Conservation (phyloP, 768 basidiomycete species). For the Daedalea quercina region DNA sequence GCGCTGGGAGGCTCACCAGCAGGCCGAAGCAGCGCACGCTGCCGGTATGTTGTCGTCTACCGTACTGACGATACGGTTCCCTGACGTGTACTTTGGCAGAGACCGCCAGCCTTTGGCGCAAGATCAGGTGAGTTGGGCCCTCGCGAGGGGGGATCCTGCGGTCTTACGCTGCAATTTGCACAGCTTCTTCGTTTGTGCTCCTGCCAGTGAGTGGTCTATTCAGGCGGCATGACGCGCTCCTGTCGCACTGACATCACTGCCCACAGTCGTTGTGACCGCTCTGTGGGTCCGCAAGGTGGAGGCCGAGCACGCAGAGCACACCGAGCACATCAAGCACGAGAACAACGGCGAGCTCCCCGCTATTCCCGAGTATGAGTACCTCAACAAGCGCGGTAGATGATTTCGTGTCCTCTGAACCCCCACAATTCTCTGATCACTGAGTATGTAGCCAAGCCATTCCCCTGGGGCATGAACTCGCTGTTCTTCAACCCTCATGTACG, state of each 20-base stretch:
- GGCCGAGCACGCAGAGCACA: slow-evolving; percentile 62
- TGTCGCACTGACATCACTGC: slow-evolving; percentile 1
- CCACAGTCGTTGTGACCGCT: slow-evolving; percentile 19
- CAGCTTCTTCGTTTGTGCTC: slow-evolving; percentile 72
- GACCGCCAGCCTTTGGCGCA: slow-evolving; percentile 78
- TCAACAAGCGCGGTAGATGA: slow-evolving; percentile 53
- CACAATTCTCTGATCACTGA: not conserved
- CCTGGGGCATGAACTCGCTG: slow-evolving; percentile 79
- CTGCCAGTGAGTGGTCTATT: slow-evolving; percentile 50
- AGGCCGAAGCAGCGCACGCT: slow-evolving; percentile 16
- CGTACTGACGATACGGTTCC: not conserved
- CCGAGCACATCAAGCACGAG: slow-evolving; percentile 63
- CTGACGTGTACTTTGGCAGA: slow-evolving; percentile 35
- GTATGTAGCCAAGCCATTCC: slow-evolving; percentile 50
- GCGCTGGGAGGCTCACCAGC: slow-evolving; percentile 16
- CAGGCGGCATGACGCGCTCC: not conserved
- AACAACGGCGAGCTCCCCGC: slow-evolving; percentile 69
- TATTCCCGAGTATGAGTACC: slow-evolving; percentile 64
- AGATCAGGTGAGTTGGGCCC: slow-evolving; percentile 61
- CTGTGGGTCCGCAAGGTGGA: slow-evolving; percentile 48
- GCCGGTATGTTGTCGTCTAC: slow-evolving; percentile 10
- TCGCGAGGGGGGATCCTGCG: no score
- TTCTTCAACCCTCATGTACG: slow-evolving; percentile 76
- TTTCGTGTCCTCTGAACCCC: not conserved
- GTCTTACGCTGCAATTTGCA: no score